Conservation (phyloP, 257 asterid genomes). For the Echites panduratus region DNA sequence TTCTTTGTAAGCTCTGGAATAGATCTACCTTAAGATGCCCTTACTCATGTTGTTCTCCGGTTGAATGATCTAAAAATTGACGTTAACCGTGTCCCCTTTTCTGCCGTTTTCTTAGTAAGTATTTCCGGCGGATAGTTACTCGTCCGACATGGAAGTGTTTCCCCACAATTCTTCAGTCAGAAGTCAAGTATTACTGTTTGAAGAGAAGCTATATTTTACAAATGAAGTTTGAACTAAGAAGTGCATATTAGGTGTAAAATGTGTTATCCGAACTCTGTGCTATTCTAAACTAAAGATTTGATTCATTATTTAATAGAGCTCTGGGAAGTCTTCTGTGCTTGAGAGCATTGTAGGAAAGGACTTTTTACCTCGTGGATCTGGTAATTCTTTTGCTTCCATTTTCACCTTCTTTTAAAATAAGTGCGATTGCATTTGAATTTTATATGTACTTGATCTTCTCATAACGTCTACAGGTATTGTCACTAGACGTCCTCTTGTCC, state of each 20-base stretch:
- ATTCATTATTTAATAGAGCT: slow-evolving; percentile 50
- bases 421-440: neutral
- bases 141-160: neutral
- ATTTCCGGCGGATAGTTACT: neutral
- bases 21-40: slow-evolving; percentile 7
- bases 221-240: neutral
- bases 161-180: neutral
- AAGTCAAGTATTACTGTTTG: neutral
- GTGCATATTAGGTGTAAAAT: neutral
- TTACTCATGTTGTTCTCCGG: neutral
- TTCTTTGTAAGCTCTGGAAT: neutral
- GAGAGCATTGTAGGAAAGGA: slow-evolving; percentile 97
- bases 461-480: slow-evolving; percentile 64
- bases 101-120: too few relatives aligned
- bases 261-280: neutral
- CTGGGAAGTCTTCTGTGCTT: slow-evolving; percentile 97
- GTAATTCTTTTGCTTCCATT: slow-evolving; percentile 31
- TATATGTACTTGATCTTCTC: slow-evolving; percentile 7
- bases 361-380: slow-evolving; percentile 98
- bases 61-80: neutral
- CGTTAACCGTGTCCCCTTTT: neutral
- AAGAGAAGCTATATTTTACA: neutral
- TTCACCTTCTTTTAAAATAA: neutral
- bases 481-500: slow-evolving; percentile 94
- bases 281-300: neutral